These are phyloP conservation scores for Boletellus ananas DNA, from an alignment of 768 basidiomycete species.

Conservation along the genomic window DNA sequence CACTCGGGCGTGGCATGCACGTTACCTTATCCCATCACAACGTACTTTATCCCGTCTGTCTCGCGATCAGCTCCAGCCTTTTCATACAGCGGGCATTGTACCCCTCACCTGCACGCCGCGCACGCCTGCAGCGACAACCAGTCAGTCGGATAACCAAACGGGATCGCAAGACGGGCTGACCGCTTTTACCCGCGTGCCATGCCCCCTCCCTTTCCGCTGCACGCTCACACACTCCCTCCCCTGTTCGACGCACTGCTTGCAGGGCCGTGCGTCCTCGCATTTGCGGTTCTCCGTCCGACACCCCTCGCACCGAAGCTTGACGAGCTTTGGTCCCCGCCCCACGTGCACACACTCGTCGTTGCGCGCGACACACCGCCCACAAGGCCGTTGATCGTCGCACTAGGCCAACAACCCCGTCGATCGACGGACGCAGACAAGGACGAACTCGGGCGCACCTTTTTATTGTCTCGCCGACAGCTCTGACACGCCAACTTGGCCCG, in stretches of 20 bases:
- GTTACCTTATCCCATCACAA: conserved; percentile 55
- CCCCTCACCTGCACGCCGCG: conserved; percentile 51
- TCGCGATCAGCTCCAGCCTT: conserved; percentile 13
- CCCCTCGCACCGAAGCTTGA: conserved; percentile 56
- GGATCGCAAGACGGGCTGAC: conserved; percentile 35
- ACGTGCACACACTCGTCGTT: conserved; percentile 55
- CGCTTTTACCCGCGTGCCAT: conserved; percentile 58
- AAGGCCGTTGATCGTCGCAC: conserved; percentile 65
- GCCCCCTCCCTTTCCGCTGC: conserved; percentile 51
- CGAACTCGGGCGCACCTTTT: conserved; percentile 47
- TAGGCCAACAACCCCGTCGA: conserved; percentile 17
- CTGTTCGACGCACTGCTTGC: conserved; percentile 46
- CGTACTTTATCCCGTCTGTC: conserved; percentile 58
- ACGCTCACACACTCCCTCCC: conserved; percentile 47
- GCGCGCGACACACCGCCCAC: conserved; percentile 53
- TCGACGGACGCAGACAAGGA: neutral
- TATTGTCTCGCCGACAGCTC: conserved; percentile 60
- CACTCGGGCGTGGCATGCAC: conserved; percentile 3
- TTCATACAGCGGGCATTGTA: conserved; percentile 1
- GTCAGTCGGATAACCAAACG: conserved; percentile 6
- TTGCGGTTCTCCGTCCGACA: conserved; percentile 54
- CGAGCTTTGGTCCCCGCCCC: conserved; percentile 51
- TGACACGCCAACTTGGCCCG: conserved; percentile 58
- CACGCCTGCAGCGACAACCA: conserved; percentile 44
- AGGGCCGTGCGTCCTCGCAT: conserved; percentile 59